These are phyloP conservation scores for Blepharisma japonicum DNA, from an alignment of 73 alveolate genomes.

Conservation along the genomic window DNA sequence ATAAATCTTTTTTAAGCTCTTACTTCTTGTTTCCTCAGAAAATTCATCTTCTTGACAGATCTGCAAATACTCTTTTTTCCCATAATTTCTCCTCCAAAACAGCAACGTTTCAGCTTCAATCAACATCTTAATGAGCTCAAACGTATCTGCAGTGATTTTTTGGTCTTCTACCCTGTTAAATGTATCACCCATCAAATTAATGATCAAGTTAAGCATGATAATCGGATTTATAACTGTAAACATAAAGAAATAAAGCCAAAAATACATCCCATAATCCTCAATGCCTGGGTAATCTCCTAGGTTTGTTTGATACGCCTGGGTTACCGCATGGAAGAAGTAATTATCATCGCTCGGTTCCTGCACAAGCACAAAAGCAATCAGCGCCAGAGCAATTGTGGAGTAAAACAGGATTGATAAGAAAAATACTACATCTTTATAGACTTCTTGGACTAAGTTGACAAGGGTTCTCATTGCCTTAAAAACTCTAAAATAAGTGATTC, in stretches of 20 bases:
- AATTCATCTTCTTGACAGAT: conserved; percentile 5
- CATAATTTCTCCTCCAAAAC: conserved; percentile 29
- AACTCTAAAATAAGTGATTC: conserved; percentile 43
- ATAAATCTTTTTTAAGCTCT: too few species aligned
- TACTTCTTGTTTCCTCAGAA: not conserved
- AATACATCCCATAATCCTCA: conserved; percentile 26
- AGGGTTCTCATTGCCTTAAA: conserved; percentile 30
- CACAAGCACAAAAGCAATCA: conserved; percentile 25
- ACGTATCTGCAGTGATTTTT: conserved; percentile 32
- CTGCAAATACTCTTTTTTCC: not conserved
- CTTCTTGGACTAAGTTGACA: conserved; percentile 40
- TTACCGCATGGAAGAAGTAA: conserved; percentile 6
- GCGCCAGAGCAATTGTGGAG: conserved; percentile 36
- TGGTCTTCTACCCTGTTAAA: conserved; percentile 29
- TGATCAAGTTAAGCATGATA: conserved; percentile 34
- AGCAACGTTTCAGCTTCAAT: conserved; percentile 32
- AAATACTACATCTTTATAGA: conserved; percentile 33
- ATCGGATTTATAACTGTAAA: conserved; percentile 34
- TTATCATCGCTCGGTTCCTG: not conserved
- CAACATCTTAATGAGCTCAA: conserved; percentile 39
- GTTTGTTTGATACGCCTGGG: conserved; percentile 32
- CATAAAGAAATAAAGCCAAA: conserved; percentile 41
- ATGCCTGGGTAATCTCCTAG: conserved; percentile 40
- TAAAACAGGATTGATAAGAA: conserved; percentile 33
- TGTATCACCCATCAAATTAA: conserved; percentile 47